Percentiles rank a stretch among this genome's conserved stretches.
Evolutionary conservation across 257 asterid species (phyloP).

Genomic region (Solanum tarapatanum): DNA sequence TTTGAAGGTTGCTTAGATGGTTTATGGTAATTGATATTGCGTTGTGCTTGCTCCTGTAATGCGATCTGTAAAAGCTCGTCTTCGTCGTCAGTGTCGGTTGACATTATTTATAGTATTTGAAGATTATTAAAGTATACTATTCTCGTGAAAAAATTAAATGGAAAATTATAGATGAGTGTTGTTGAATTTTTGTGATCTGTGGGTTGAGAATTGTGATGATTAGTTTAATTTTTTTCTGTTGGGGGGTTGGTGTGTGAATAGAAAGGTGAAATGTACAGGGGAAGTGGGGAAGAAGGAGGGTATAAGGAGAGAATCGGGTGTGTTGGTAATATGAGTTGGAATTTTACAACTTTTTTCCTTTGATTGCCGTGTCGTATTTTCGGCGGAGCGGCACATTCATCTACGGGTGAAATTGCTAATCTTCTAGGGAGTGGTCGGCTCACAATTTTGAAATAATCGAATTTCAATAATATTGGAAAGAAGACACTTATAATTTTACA

Average conservation of each 20-base stretch:
- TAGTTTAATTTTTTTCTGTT: neutral
- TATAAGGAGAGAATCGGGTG: neutral
- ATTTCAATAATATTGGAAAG: too few relatives aligned
- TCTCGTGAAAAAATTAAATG: neutral
- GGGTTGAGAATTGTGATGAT: neutral
- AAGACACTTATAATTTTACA: too few relatives aligned
- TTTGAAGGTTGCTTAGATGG: constrained; percentile 23
- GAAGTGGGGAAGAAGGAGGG: neutral
- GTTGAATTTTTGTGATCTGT: neutral
- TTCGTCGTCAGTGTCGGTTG: constrained; percentile 71
- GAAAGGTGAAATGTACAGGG: neutral
- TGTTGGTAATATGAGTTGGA: neutral
- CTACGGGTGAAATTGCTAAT: neutral
- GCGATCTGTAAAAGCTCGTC: constrained; percentile 98
- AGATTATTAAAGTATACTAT: neutral
- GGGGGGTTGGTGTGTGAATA: neutral
- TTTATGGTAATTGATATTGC: constrained; percentile 55
- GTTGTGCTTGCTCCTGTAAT: constrained; percentile 74
- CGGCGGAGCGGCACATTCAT: neutral
- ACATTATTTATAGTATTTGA: constrained; percentile 25
- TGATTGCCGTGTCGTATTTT: neutral
- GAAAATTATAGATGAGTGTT: neutral
- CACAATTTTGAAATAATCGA: too few relatives aligned
- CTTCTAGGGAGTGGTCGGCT: neutral
- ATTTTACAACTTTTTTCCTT: neutral